Evolutionary conservation across 768 basidiomycete genomes (phyloP).

Genomic region (Lactifluus rugatus): DNA sequence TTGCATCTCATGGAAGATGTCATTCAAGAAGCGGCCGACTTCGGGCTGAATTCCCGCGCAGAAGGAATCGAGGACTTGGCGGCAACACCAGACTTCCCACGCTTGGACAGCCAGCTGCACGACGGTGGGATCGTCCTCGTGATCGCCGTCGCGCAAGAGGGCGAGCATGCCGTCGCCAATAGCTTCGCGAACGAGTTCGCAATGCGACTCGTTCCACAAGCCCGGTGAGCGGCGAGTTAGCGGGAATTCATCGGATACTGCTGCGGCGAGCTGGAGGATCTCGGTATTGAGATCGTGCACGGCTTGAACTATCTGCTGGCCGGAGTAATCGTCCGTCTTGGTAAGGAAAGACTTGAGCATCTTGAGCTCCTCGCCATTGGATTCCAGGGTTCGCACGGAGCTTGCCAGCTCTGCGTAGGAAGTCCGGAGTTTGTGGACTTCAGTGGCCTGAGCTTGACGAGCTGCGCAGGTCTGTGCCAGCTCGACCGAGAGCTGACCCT

Average conservation of each 20-base stretch:
- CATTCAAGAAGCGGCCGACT: conserved; percentile 24
- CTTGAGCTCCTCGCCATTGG: conserved; percentile 24
- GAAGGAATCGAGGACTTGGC: conserved; percentile 27
- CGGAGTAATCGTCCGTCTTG: conserved; percentile 29
- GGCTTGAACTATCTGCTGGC: conserved; percentile 28
- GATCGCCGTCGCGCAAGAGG: conserved; percentile 24
- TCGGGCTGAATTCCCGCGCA: conserved; percentile 27
- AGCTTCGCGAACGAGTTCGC: conserved; percentile 24
- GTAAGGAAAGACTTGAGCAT: conserved; percentile 28
- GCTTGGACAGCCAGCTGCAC: conserved; percentile 31
- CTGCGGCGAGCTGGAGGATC: conserved; percentile 29
- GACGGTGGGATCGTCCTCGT: conserved; percentile 27
- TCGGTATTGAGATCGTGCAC: conserved; percentile 29
- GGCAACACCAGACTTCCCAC: conserved; percentile 29
- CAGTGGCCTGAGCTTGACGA: conserved; percentile 7
- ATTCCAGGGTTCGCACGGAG: conserved; percentile 21
- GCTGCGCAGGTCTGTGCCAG: conserved; percentile 10
- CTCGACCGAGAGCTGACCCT: conserved; percentile 16
- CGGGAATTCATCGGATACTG: conserved; percentile 26
- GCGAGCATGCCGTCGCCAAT: conserved; percentile 25
- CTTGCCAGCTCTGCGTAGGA: conserved; percentile 22
- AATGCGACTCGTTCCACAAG: conserved; percentile 22
- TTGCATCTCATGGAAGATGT: conserved; percentile 28
- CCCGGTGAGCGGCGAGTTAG: conserved; percentile 21
- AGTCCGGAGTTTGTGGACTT: conserved; percentile 20